A percentile compares a stretch with the other conserved stretches of the same genome.
Conservation (phyloP, 2,329 filamentous ascomycete species). For the Bisporella sp. region DNA sequence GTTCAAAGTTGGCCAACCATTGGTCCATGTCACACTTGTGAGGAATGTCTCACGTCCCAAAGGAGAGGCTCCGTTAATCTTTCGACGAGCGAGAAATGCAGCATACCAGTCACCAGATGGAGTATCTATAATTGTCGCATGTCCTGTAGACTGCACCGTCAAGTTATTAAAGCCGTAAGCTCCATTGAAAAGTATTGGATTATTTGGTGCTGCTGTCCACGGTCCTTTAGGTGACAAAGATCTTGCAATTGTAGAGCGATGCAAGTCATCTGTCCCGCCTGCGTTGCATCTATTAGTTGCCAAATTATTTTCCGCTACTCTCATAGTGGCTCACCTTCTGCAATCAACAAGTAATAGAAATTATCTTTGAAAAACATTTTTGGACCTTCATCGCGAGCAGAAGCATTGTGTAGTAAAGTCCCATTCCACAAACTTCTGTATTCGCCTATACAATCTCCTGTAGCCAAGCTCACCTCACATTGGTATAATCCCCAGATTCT, state of each 20-base stretch:
- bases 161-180: constrained; percentile 10
- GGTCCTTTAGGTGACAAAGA: constrained; percentile 7
- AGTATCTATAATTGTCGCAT: constrained; percentile 10
- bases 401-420: constrained; percentile 4
- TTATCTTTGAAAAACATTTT: constrained; percentile 8
- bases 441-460: constrained; percentile 10
- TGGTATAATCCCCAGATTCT: constrained; percentile 12
- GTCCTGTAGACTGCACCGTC: constrained; percentile 12
- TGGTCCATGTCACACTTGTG: constrained; percentile 11
- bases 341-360: constrained; percentile 11
- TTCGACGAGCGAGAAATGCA: constrained; percentile 10
- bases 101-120: constrained; percentile 33
- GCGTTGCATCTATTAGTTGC: not conserved
- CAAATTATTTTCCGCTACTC: not conserved
- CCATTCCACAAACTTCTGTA: constrained; percentile 11
- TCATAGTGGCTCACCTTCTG: not conserved
- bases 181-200: constrained; percentile 11
- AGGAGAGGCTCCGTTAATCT: constrained; percentile 12
- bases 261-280: constrained; percentile 10
- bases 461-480: constrained; percentile 7
- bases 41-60: constrained; percentile 12
- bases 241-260: constrained; percentile 7
- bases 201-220: constrained; percentile 8
- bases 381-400: constrained; percentile 6
- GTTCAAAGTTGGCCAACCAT: constrained; percentile 14